These are phyloP conservation scores for Fagus sylvatica DNA, from an alignment of 306 rosid species.

Conservation along the genomic window DNA sequence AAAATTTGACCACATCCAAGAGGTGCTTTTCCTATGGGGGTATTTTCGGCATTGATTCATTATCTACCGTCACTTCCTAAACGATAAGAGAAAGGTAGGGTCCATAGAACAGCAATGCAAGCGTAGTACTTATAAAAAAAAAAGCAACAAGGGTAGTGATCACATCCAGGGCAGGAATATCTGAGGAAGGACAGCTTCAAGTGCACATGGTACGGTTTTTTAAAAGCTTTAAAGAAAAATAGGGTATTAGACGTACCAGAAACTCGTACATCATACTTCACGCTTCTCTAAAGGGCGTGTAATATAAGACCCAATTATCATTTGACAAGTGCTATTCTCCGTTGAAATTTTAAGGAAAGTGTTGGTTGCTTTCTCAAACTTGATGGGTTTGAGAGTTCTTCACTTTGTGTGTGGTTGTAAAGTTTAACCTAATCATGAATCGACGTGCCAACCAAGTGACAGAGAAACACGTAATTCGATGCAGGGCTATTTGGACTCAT, in stretches of 20 bases:
- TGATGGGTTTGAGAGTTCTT: background rate
- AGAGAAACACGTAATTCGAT: background rate
- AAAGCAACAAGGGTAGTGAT: too few species aligned
- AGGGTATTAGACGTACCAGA: background rate
- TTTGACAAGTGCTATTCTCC: background rate
- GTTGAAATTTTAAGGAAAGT: background rate
- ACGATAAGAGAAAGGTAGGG: too few species aligned
- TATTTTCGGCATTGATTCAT: background rate
- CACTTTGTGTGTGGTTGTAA: background rate
- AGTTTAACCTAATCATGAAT: background rate
- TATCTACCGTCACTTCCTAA: background rate
- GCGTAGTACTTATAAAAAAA: too few species aligned
- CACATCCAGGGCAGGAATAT: conserved; percentile 80
- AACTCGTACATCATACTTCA: background rate
- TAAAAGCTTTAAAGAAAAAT: background rate
- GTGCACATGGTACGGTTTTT: conserved; percentile 69
- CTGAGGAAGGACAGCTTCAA: conserved; percentile 93
- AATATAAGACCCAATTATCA: background rate
- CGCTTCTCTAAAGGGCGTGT: background rate
- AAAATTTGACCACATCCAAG: too few species aligned
- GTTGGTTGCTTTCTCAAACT: background rate
- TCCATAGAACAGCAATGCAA: too few species aligned
- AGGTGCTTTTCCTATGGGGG: background rate
- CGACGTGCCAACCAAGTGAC: background rate
- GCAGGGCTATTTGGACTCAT: background rate